Evolutionary conservation across 1,284 basidiomycete genomes (phyloP).

Genomic region (Apiotrichum sp.): DNA sequence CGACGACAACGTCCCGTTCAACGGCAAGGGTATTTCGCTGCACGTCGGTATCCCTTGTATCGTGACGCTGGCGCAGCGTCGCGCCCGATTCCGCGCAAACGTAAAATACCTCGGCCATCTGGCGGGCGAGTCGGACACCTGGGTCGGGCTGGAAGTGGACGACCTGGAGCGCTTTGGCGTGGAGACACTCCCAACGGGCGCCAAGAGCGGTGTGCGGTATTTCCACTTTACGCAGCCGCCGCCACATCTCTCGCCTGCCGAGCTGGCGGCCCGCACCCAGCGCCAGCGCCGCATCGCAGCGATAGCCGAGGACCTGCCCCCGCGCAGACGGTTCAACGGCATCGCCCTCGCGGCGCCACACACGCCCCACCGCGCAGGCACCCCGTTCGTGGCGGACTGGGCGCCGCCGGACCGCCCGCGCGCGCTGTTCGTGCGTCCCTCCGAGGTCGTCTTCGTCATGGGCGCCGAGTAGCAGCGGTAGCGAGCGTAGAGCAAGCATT

Average conservation of each 20-base stretch:
- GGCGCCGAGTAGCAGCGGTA: conserved; percentile 25
- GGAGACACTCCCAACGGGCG: conserved; percentile 24
- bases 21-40: conserved; percentile 59
- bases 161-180: conserved; percentile 50
- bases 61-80: conserved; percentile 60
- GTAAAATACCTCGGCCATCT: conserved; percentile 83
- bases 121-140: conserved; percentile 64
- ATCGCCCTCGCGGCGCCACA: not conserved
- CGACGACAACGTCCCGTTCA: conserved; percentile 17
- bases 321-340: not conserved
- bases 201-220: conserved; percentile 28
- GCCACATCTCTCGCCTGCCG: not conserved
- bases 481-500: too few species aligned
- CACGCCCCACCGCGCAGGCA: conserved; percentile 1
- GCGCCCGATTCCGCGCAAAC: conserved; percentile 75
- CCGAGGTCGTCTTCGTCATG: conserved; percentile 38
- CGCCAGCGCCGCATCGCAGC: conserved; percentile 22
- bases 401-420: conserved; percentile 20
- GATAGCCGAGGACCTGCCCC: conserved; percentile 19
- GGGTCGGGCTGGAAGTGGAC: conserved; percentile 88
- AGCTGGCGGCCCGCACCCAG: conserved; percentile 3
- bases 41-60: conserved; percentile 88
- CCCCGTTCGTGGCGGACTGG: conserved; percentile 15
- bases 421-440: conserved; percentile 37
- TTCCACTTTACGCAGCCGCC: conserved; percentile 26